These are phyloP conservation scores for Aureobasidium leucospermi DNA, from an alignment of 2,329 filamentous ascomycete species.

Conservation along the genomic window DNA sequence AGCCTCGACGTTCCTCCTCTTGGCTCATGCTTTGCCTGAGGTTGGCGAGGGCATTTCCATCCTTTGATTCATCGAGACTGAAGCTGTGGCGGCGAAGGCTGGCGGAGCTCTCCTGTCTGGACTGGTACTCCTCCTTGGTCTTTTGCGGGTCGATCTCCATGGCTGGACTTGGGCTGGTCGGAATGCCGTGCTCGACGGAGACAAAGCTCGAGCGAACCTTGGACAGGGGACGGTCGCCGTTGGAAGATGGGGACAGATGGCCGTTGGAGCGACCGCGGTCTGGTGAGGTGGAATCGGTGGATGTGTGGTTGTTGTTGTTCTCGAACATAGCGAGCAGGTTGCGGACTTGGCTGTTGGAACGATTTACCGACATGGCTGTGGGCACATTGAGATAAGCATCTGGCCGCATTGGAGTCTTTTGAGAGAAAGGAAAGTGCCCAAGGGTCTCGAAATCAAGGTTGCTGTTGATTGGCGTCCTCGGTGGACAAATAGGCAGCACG, in stretches of 20 bases:
- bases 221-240: constrained; percentile 30
- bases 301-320: constrained; percentile 24
- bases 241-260: constrained; percentile 22
- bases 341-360: constrained; percentile 36
- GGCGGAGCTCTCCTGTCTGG: constrained; percentile 15
- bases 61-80: constrained; percentile 31
- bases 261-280: constrained; percentile 37
- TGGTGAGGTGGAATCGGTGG: constrained; percentile 28
- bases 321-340: constrained; percentile 45
- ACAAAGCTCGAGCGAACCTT: constrained; percentile 44
- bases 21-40: constrained; percentile 34
- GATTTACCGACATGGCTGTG: constrained; percentile 39
- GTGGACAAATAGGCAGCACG: constrained; percentile 8
- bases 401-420: constrained; percentile 8
- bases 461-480: background rate
- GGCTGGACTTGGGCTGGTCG: constrained; percentile 1
- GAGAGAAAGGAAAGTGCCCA: background rate
- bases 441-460: constrained; percentile 6
- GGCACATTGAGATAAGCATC: constrained; percentile 8
- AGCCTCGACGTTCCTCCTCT: constrained; percentile 33
- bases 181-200: constrained; percentile 31
- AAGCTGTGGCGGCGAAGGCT: constrained; percentile 36
- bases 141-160: constrained; percentile 14
- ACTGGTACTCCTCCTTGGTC: background rate
- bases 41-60: constrained; percentile 27